Percentiles rank a stretch among this genome's conserved stretches.
phyloP scores from a whole-genome alignment of 495 filamentous ascomycete genomes.

The Neurospora sp. region DNA sequence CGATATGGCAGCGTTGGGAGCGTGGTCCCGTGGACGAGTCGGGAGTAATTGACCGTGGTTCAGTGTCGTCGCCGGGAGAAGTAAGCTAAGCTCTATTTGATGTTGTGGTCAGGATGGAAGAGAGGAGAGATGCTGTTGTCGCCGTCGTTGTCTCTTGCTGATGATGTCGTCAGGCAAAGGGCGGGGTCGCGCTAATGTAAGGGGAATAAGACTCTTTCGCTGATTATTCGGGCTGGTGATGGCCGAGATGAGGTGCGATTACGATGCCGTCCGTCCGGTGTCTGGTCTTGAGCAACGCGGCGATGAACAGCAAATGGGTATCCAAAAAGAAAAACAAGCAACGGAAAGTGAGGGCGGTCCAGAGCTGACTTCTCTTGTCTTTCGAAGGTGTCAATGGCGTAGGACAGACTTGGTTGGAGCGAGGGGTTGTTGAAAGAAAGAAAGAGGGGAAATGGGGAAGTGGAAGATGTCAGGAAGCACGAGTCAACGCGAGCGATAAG shows the following conservation, averaged over 20 bases:
- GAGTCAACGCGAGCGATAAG: neutral
- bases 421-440: neutral
- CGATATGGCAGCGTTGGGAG: neutral
- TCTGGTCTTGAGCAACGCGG: neutral
- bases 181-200: neutral
- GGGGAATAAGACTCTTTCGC: neutral
- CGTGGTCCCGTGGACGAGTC: neutral
- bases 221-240: neutral
- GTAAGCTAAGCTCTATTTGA: neutral
- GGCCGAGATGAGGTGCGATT: neutral
- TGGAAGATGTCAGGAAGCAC: neutral
- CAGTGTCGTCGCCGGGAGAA: neutral
- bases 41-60: neutral
- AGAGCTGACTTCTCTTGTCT: neutral
- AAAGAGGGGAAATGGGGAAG: neutral
- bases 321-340: neutral
- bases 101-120: neutral
- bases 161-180: neutral
- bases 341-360: neutral
- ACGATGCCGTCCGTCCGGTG: neutral
- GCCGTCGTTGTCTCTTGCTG: neutral
- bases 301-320: neutral
- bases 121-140: neutral
- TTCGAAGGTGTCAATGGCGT: neutral
- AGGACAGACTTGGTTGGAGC: neutral